Percentiles rank a stretch among this genome's conserved stretches.
Evolutionary conservation across 2,329 filamentous ascomycete species (phyloP).

Genomic region (Alternaria sp.): DNA sequence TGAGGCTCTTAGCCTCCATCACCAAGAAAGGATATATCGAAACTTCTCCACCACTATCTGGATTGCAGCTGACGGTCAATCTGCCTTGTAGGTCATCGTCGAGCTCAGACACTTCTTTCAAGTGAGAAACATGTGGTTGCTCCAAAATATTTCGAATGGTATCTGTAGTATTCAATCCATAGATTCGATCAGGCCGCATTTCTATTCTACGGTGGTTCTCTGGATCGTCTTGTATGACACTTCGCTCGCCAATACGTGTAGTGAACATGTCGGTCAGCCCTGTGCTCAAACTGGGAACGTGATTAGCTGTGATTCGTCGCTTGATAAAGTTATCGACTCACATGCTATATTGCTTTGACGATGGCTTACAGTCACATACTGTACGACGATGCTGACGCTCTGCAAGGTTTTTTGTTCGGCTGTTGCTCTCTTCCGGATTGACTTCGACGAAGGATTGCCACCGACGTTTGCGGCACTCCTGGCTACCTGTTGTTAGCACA

Average conservation of each 20-base stretch:
- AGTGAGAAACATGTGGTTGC: background rate
- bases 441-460: constrained; percentile 7
- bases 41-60: constrained; percentile 15
- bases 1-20: constrained; percentile 28
- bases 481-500: background rate
- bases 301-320: background rate
- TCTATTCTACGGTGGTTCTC: background rate
- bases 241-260: constrained; percentile 17
- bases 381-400: constrained; percentile 22
- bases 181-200: constrained; percentile 25
- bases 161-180: constrained; percentile 11
- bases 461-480: constrained; percentile 4
- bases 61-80: constrained; percentile 20
- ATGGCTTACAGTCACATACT: constrained; percentile 20
- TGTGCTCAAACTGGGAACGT: constrained; percentile 10
- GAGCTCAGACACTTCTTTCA: background rate
- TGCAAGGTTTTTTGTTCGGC: constrained; percentile 13
- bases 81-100: constrained; percentile 5
- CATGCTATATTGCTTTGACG: constrained; percentile 9
- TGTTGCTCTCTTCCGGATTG: constrained; percentile 13
- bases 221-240: background rate
- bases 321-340: background rate
- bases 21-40: constrained; percentile 32
- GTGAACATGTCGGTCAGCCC: constrained; percentile 24
- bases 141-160: background rate